Evolutionary conservation across 257 asterid genomes (phyloP), one percentile per base, ranked within the genome.

Genomic region (Primulina huaijiensis): DNA sequence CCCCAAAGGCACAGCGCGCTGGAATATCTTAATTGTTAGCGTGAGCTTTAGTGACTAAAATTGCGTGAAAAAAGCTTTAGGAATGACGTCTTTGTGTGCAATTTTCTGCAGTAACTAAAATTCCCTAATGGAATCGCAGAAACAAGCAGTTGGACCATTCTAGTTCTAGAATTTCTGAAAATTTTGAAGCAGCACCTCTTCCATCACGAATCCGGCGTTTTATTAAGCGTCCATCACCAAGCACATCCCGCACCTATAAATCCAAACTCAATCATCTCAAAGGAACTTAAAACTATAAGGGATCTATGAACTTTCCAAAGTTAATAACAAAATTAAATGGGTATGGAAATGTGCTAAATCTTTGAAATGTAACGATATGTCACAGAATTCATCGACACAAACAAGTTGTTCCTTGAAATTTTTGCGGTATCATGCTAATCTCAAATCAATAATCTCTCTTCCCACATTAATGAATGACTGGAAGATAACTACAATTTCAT

Each of bases 151-250:
- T 35, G 21, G 31, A 3, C 2, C 66, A 25, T 34, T 8, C 12
- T 14, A 52, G 56, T 60, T 73, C 37, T 53, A 64, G 62, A 53
- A 16, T 19, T 33, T 43, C 29, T 55, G 23, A 61, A 55, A 75
- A 65, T 19, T 65, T 62, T 20, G 35, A 64, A 75, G 35, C n/a
- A 63, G 53, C 57, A 88, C 99, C 99, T 87, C 95, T 85, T 82
- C 99, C 99, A 82, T 93, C 95, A 72, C 68, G 89, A 75, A 89
- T 57, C 43, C 96, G 96, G 20, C 97, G 90, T 82, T 93, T 93
- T 63, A 93, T 91, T 43, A 93, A 78, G 66, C 99, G 95, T 63
- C 99, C 99, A 83, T 93, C 99, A 19, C 99, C 99, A 72, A 93
- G 97, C 81, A 93, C 96, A 79, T 90, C 97, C 0, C 97, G 94